Evolutionary conservation across 345 rosid genomes (phyloP).

Genomic region (Angophora floribunda): DNA sequence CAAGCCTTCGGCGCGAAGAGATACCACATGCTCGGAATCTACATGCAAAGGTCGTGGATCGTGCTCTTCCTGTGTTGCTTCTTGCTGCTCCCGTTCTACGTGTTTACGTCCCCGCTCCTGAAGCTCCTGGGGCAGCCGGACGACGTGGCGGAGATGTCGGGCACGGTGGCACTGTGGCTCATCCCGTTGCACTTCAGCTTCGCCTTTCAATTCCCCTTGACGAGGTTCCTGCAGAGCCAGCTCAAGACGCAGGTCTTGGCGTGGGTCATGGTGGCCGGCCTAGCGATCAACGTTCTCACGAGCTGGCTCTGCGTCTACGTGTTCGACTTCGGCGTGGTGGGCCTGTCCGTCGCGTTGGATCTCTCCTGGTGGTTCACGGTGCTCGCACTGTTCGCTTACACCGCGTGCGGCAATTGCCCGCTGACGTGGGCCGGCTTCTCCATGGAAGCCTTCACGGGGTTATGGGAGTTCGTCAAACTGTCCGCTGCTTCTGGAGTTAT

Average conservation of each 20-base stretch:
- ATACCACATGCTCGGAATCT: constrained; percentile 8
- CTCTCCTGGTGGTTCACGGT: constrained; percentile 30
- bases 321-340: constrained; percentile 19
- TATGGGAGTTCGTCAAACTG: constrained; percentile 23
- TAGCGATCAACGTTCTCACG: constrained; percentile 7
- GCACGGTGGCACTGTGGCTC: constrained; percentile 18
- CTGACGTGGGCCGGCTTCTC: constrained; percentile 32
- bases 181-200: constrained; percentile 39
- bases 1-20: constrained; percentile 12
- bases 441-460: constrained; percentile 13
- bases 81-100: constrained; percentile 7
- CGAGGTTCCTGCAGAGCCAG: constrained; percentile 33
- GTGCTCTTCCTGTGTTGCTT: constrained; percentile 3
- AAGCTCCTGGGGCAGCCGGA: constrained; percentile 18
- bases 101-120: constrained; percentile 6
- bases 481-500: constrained; percentile 38
- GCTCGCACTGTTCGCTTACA: constrained; percentile 2
- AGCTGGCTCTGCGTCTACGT: constrained; percentile 19
- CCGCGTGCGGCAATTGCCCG: constrained; percentile 10
- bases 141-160: constrained; percentile 25
- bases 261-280: constrained; percentile 17
- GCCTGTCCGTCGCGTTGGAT: constrained; percentile 16
- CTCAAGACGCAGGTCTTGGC: constrained; percentile 24
- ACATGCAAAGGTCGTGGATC: constrained; percentile 16
- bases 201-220: constrained; percentile 27